phyloP scores from a whole-genome alignment of 1,284 basidiomycete species.

The Boletellus deceptivus region DNA sequence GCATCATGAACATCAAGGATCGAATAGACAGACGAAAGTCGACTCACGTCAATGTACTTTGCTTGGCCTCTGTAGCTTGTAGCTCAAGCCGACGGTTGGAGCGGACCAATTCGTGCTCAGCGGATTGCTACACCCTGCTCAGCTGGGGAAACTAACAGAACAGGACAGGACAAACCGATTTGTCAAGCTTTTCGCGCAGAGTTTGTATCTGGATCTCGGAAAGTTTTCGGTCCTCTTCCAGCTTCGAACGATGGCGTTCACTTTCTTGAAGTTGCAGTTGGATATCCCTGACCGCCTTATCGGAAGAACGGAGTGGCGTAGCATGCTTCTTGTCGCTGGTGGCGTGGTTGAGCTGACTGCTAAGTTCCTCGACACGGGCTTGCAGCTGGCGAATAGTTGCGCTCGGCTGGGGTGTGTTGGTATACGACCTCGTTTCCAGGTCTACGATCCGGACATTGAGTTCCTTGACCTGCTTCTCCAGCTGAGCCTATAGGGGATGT shows the following conservation, averaged over 20 bases:
- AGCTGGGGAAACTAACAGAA: conserved; percentile 2
- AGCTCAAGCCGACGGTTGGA: conserved; percentile 74
- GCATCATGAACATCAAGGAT: conserved; percentile 6
- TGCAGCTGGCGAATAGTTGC: conserved; percentile 58
- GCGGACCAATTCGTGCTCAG: conserved; percentile 63
- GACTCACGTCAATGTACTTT: conserved; percentile 64
- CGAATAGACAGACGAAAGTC: conserved; percentile 1
- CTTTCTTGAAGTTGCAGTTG: conserved; percentile 56
- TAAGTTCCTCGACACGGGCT: conserved; percentile 70
- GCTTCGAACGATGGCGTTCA: conserved; percentile 54
- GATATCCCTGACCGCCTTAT: conserved; percentile 53
- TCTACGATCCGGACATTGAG: conserved; percentile 78
- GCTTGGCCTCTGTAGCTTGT: conserved; percentile 70
- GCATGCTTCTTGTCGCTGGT: conserved; percentile 49
- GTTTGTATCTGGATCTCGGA: conserved; percentile 56
- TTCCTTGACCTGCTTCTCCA: conserved; percentile 83
- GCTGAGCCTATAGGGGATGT: conserved; percentile 52
- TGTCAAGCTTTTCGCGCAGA: conserved; percentile 59
- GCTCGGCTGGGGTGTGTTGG: conserved; percentile 59
- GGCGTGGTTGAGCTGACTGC: conserved; percentile 55
- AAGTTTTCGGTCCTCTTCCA: conserved; percentile 63
- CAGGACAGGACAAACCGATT: conserved; percentile 39
- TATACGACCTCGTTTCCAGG: conserved; percentile 74
- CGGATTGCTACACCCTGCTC: conserved; percentile 59
- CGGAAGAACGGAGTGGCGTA: conserved; percentile 47